A percentile compares a stretch with the other conserved stretches of the same genome.
phyloP scores from a whole-genome alignment of 805 yeast species.

The Cyberlindnera suaveolens region DNA sequence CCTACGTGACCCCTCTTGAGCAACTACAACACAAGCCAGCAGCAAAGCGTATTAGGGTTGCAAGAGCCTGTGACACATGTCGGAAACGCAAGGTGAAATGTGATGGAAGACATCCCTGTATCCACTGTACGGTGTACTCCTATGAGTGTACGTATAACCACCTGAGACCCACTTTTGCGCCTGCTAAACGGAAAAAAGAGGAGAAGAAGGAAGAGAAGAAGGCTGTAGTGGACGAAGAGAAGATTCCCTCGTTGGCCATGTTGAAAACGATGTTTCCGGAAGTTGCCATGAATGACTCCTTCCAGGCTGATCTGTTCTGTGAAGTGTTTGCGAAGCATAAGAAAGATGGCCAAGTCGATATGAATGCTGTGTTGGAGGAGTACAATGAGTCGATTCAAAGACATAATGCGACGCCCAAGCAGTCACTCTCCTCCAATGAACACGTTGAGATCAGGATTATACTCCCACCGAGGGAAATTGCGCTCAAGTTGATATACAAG shows the following conservation, averaged over 20 bases:
- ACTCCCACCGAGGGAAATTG: slow-evolving; percentile 71
- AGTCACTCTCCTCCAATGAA: slow-evolving; percentile 12
- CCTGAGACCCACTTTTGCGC: slow-evolving; percentile 38
- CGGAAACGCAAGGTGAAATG: slow-evolving; percentile 74
- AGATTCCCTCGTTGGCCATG: background rate
- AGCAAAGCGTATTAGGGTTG: slow-evolving; percentile 52
- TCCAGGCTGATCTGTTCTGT: slow-evolving; percentile 15
- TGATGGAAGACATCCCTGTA: slow-evolving; percentile 80
- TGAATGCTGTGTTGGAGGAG: slow-evolving; percentile 13
- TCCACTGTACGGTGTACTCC: slow-evolving; percentile 83
- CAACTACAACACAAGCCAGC: slow-evolving; percentile 11
- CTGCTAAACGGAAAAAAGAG: background rate
- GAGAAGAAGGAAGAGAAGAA: slow-evolving; percentile 2
- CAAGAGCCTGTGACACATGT: slow-evolving; percentile 71
- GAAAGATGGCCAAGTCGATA: slow-evolving; percentile 14
- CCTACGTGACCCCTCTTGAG: slow-evolving; percentile 19
- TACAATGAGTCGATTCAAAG: slow-evolving; percentile 3
- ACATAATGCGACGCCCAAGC: background rate
- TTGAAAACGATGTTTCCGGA: slow-evolving; percentile 16
- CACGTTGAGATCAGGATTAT: slow-evolving; percentile 45
- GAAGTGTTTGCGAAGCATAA: slow-evolving; percentile 13
- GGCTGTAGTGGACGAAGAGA: too few species aligned
- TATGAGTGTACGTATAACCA: slow-evolving; percentile 82
- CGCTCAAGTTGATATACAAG: slow-evolving; percentile 63
- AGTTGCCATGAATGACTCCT: slow-evolving; percentile 8